Evolutionary conservation across 108 stramenopile genomes (phyloP), one percentile per base, ranked within the genome.

Genomic region (Cyclostephanos tholiformis): DNA sequence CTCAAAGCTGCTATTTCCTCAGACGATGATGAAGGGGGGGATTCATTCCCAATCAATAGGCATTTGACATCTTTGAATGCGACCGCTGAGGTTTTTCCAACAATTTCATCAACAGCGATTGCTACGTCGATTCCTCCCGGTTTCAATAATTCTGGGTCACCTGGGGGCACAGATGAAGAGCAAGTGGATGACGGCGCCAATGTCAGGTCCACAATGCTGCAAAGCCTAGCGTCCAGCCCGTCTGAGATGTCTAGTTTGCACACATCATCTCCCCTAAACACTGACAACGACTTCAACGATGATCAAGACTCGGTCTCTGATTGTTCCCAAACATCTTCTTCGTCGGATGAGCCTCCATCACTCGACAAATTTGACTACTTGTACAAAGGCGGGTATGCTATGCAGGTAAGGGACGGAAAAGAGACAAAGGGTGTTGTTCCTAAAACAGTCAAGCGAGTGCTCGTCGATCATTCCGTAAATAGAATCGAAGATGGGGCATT

Each of bases 401-500:
- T 67, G 67, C 53, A 53, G 30, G 68, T 69, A 26, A 60, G 36
- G 25, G 65, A 57, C 23, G 75, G 75, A 0, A 69, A 69, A 55
- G 75, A 76, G 51, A 76, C 53, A 4, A 63, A 61, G 19, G 75
- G 75, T 16, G 65, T 63, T n/a, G 75, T 76, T 19, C 75, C 75
- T 38, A 60, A 61, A 56, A 69, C 67, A 23, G 75, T 63, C 2
- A 69, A 63, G 46, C 60, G 61, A 43, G 75, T 76, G 17, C 67
- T 76, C 14, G 50, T 76, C 12, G 66, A 76, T 76, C 56, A 58
- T 46, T 63, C 75, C 14, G 75, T 76, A 14, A 63, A 63, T 38
- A 63, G 36, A 22, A 82, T 77, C 32, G 80, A 71, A 57, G 81
- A 76, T 14, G 67, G 76, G 9, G 76, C 76, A 38, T 85, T 77